Conservation (phyloP, 192 early-diverging fungal species). For the Gonapodya sp. region DNA sequence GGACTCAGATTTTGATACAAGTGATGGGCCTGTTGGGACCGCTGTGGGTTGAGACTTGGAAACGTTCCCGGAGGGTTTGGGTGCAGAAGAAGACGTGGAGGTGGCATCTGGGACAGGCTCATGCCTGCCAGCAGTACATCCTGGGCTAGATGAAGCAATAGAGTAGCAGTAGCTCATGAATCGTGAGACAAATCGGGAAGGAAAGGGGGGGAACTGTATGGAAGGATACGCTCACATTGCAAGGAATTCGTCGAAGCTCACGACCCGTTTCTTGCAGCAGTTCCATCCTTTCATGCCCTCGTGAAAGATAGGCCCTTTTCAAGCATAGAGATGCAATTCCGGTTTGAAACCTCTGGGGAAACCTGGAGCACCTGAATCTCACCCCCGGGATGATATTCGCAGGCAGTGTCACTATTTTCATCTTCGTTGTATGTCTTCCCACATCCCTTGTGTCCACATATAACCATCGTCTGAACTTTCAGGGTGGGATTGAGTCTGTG, state of each 20-base stretch:
- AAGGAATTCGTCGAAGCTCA: constrained; percentile 87
- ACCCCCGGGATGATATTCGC: constrained; percentile 74
- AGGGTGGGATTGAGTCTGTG: too few relatives aligned
- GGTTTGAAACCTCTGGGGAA: background rate
- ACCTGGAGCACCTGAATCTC: background rate
- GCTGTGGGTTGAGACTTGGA: constrained; percentile 20
- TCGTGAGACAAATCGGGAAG: background rate
- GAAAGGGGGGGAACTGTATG: background rate
- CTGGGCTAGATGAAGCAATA: constrained; percentile 43
- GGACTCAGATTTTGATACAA: constrained; percentile 14
- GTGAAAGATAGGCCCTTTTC: constrained; percentile 77
- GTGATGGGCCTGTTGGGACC: constrained; percentile 9
- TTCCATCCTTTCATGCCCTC: constrained; percentile 91
- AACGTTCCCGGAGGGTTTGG: constrained; percentile 28
- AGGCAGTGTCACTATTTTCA: constrained; percentile 64
- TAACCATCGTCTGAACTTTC: background rate
- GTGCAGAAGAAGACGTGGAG: constrained; percentile 19
- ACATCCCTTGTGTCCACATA: constrained; percentile 73
- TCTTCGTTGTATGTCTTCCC: constrained; percentile 70
- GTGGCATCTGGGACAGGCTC: constrained; percentile 19
- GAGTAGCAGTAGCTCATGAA: background rate
- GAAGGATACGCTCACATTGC: constrained; percentile 26
- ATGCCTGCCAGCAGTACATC: constrained; percentile 78
- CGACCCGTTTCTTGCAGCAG: constrained; percentile 84
- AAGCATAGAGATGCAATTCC: background rate